phyloP scores from a whole-genome alignment of 352 stramenopile species.

The Globisporangium acanthophoron region DNA sequence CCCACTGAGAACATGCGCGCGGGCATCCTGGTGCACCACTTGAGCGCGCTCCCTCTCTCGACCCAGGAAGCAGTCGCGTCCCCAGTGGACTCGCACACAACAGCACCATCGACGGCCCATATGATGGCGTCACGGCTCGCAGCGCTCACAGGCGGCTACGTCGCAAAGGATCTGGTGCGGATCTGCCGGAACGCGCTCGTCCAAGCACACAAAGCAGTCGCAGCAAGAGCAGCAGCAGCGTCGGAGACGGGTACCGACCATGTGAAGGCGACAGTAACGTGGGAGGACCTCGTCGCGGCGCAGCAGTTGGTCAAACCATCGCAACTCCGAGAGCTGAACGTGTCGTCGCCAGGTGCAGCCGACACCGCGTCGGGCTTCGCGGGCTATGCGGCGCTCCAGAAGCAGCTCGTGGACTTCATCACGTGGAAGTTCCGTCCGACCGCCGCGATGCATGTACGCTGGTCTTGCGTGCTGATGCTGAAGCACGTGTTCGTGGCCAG shows the following conservation, averaged over 20 bases:
- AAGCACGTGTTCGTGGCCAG: background rate
- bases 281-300: constrained; percentile 37
- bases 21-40: constrained; percentile 40
- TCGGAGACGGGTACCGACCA: background rate
- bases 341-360: constrained; percentile 42
- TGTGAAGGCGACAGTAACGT: constrained; percentile 16
- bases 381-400: constrained; percentile 51
- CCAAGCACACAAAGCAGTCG: constrained; percentile 18
- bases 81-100: background rate
- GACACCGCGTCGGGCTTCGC: constrained; percentile 32
- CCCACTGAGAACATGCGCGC: constrained; percentile 51
- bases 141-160: constrained; percentile 59
- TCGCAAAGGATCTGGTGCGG: constrained; percentile 68
- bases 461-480: background rate
- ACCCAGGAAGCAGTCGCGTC: background rate
- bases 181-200: constrained; percentile 62
- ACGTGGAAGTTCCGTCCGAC: constrained; percentile 62
- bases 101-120: background rate
- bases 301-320: constrained; percentile 64
- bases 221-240: background rate
- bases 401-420: constrained; percentile 63
- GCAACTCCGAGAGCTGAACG: constrained; percentile 69
- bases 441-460: constrained; percentile 49
- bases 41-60: constrained; percentile 26
- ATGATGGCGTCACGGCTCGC: constrained; percentile 39